phyloP scores from a whole-genome alignment of 192 early-diverging fungal genomes.

The Coemansia sp. region DNA sequence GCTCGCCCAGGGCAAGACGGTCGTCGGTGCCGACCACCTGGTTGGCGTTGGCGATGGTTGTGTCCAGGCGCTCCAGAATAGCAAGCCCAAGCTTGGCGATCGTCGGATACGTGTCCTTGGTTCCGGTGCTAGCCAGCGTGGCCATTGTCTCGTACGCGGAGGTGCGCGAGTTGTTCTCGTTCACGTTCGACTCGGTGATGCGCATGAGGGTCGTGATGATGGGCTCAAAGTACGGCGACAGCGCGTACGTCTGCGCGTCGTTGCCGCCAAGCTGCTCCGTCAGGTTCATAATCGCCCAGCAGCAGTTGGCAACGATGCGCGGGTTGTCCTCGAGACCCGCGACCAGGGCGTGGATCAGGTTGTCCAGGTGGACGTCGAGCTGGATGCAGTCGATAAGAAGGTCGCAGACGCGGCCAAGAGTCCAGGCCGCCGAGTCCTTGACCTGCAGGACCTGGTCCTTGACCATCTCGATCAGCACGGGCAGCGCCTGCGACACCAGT shows the following conservation, averaged over 20 bases:
- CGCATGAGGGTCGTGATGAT: slow-evolving; percentile 73
- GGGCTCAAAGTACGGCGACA: slow-evolving; percentile 85
- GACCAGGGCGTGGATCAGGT: slow-evolving; percentile 72
- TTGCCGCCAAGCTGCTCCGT: slow-evolving; percentile 74
- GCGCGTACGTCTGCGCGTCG: slow-evolving; percentile 61
- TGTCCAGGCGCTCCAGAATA: slow-evolving; percentile 77
- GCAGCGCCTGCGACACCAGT: slow-evolving; percentile 80
- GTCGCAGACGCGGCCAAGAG: slow-evolving; percentile 93
- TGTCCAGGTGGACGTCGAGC: slow-evolving; percentile 67
- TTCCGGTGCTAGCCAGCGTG: slow-evolving; percentile 66
- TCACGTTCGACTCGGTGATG: slow-evolving; percentile 67
- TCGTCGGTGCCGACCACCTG: slow-evolving; percentile 85
- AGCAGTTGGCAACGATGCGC: slow-evolving; percentile 92
- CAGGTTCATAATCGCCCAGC: slow-evolving; percentile 93
- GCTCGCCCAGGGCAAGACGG: slow-evolving; percentile 72
- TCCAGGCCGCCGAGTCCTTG: slow-evolving; percentile 98
- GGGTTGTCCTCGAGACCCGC: slow-evolving; percentile 80
- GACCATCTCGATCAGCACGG: slow-evolving; percentile 85
- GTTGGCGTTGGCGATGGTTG: slow-evolving; percentile 67
- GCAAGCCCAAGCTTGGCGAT: slow-evolving; percentile 74
- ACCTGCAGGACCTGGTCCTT: slow-evolving; percentile 83
- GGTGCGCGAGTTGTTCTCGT: slow-evolving; percentile 85
- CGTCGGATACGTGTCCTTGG: slow-evolving; percentile 72
- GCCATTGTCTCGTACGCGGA: slow-evolving; percentile 94
- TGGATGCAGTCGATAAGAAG: slow-evolving; percentile 71